These are phyloP conservation scores for Lumnitzera racemosa DNA, from an alignment of 345 rosid species.

Conservation along the genomic window DNA sequence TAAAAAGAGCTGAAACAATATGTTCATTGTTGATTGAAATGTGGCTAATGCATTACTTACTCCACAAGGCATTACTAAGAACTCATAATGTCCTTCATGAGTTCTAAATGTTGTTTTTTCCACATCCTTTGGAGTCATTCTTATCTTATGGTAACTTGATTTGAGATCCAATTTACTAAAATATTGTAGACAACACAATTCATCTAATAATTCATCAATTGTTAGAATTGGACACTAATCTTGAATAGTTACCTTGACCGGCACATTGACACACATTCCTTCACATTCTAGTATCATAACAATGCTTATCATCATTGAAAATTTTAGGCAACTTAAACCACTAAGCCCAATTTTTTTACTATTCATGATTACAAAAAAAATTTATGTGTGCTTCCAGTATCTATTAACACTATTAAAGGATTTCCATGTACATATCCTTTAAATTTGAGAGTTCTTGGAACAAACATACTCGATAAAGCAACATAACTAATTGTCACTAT, in stretches of 20 bases:
- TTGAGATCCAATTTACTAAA: background rate
- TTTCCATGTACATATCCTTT: too few relatives aligned
- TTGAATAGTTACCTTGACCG: background rate
- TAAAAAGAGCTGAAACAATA: background rate
- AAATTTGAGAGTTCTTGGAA: too few relatives aligned
- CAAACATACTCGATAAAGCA: too few relatives aligned
- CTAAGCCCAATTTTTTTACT: too few relatives aligned
- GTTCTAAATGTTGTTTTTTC: background rate
- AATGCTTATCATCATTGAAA: background rate
- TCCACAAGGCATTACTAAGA: background rate
- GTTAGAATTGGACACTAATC: background rate
- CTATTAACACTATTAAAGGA: too few relatives aligned
- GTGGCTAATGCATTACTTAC: background rate
- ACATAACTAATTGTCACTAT: too few relatives aligned
- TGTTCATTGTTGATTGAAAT: background rate
- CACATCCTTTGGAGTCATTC: background rate
- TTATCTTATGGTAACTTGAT: background rate
- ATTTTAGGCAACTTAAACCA: too few relatives aligned
- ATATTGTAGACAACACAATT: background rate
- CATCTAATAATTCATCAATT: background rate
- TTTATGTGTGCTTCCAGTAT: too few relatives aligned
- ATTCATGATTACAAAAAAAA: too few relatives aligned
- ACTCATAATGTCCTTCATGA: background rate
- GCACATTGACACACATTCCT: too few relatives aligned
- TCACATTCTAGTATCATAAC: background rate